Percentiles rank a stretch among this genome's conserved stretches.
Evolutionary conservation across 2,329 filamentous ascomycete species (phyloP).

Genomic region (Hypoxylon sp.): DNA sequence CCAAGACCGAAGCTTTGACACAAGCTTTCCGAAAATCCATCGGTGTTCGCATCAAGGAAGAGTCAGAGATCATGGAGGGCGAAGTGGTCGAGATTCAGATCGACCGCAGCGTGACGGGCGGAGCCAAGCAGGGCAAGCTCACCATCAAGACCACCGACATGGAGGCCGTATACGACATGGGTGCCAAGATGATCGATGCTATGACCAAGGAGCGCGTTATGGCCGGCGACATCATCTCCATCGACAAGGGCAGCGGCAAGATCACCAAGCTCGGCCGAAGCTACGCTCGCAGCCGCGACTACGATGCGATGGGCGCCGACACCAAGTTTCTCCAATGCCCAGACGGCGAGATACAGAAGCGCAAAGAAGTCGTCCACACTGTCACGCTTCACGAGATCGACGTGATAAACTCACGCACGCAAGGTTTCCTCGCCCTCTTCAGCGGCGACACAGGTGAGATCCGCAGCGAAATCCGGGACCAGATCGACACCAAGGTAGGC

Average conservation of each 20-base stretch:
- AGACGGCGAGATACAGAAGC: conserved; percentile 95
- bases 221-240: conserved; percentile 97
- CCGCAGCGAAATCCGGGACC: conserved; percentile 93
- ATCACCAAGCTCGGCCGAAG: conserved; percentile 97
- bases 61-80: conserved; percentile 98
- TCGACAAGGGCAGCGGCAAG: conserved; percentile 97
- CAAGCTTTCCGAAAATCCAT: conserved; percentile 99
- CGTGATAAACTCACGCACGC: conserved; percentile 98
- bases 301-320: conserved; percentile 98
- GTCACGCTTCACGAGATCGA: conserved; percentile 98
- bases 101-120: conserved; percentile 93
- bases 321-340: conserved; percentile 98
- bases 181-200: conserved; percentile 98
- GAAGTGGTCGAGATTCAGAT: conserved; percentile 99
- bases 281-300: conserved; percentile 93
- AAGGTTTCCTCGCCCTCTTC: conserved; percentile 96
- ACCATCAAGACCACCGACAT: conserved; percentile 99
- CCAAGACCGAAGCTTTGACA: conserved; percentile 96
- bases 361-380: conserved; percentile 96
- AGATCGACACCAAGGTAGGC: conserved; percentile 98
- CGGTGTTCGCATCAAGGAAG: conserved; percentile 96
- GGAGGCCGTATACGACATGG: conserved; percentile 99
- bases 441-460: conserved; percentile 99
- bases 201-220: conserved; percentile 99
- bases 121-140: conserved; percentile 97